Evolutionary conservation across 2,329 filamentous ascomycete genomes (phyloP), one percentile per base, ranked within the genome.

Genomic region (Aaosphaeria pasadenensis): DNA sequence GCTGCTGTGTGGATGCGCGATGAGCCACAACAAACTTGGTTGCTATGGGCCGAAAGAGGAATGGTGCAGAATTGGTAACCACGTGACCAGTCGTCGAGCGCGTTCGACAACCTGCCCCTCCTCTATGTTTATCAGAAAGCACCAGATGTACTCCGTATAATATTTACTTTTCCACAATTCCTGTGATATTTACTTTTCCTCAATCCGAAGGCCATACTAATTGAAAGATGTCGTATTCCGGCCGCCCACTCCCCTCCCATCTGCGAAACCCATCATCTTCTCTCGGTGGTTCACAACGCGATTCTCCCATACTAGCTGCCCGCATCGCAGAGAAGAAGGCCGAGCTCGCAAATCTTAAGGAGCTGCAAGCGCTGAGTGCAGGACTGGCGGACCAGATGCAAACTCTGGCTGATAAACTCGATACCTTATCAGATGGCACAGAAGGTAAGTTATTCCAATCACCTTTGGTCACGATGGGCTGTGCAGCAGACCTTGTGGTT

Each of bases 321-420:
- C 86, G 89, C 54, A 90, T 95, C 65, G 84, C 88, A 54, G 89
- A 94, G 74, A 95, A 95, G 77, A 90, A 88, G 70, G 83, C 85
- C 46, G 89, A 95, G 69, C 79, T 95, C 5, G 87, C 91, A 58
- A 88, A 85, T 60, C 76, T 94, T 49, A 87, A 83, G 64, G 85
- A 94, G 67, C 74, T 95, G 44, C 82, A 88, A 57, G 86, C 91
- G 60, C 77, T 95, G 41, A 92, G 88, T 59, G 87, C 86, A 24
- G 87, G 86, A 2, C 79, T 92, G 32, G 89, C 89, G 39, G 79
- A 81, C 38, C 89, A 94, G 69, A 94, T 95, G 88, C 86, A 91
- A 65, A 83, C 84, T 51, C 71, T 95, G 45, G 87, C 91, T 60
- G 82, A 87, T 63, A 92, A 91, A 69, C 74, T 95, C 6, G 77